These are phyloP conservation scores for Clavispora asparagi DNA, from an alignment of 805 yeast species.

Conservation along the genomic window DNA sequence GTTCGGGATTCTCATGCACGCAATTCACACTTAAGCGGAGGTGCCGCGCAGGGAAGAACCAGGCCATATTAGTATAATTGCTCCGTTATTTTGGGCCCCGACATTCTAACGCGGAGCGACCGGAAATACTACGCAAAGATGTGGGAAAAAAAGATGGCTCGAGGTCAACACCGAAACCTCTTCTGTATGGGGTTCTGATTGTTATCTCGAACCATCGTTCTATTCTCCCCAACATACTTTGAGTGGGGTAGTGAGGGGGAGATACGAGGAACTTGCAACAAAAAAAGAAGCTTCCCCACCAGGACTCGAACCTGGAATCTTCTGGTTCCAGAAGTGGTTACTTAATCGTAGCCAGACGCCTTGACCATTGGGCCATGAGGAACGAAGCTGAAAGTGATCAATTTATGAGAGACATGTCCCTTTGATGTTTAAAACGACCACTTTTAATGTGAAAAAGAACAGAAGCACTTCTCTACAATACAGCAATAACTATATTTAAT, in stretches of 20 bases:
- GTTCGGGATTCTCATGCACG: not conserved
- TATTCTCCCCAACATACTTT: too few relatives aligned
- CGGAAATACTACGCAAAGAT: too few relatives aligned
- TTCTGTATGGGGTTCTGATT: too few relatives aligned
- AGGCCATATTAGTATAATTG: not conserved
- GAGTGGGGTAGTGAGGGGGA: not conserved
- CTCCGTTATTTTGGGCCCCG: not conserved
- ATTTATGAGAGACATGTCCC: not conserved
- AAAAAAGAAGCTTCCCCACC: conserved; percentile 43
- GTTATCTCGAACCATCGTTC: too few relatives aligned
- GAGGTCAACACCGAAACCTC: not conserved
- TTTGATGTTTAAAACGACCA: too few relatives aligned
- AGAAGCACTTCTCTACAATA: too few relatives aligned
- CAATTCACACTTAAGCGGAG: not conserved
- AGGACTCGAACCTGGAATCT: conserved; percentile 51
- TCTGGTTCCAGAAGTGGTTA: conserved; percentile 44
- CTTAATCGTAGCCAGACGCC: conserved; percentile 63
- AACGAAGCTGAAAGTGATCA: conserved; percentile 31
- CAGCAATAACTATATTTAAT: too few relatives aligned
- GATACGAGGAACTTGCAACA: not conserved
- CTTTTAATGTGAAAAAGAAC: too few relatives aligned
- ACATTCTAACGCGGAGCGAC: too few relatives aligned
- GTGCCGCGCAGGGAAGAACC: not conserved
- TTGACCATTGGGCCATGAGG: conserved; percentile 72
- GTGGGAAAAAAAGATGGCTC: too few relatives aligned